Conservation (phyloP, 805 yeast species). For the Ogataea glucozyma region DNA sequence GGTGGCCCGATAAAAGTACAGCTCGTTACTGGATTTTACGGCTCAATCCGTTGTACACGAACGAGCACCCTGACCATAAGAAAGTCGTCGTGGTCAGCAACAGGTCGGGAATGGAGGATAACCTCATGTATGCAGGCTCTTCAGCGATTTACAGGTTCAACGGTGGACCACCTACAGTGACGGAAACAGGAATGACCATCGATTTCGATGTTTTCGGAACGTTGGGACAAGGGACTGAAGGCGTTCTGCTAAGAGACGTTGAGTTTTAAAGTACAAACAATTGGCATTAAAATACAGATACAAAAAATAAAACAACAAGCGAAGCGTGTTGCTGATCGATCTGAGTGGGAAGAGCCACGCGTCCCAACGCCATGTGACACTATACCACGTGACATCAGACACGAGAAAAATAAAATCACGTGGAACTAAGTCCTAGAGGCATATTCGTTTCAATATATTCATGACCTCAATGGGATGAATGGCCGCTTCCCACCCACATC, state of each 20-base stretch:
- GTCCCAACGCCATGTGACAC: no score
- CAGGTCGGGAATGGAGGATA: slow-evolving; percentile 76
- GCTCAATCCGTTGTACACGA: slow-evolving; percentile 37
- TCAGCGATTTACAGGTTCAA: slow-evolving; percentile 57
- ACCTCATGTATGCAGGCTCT: slow-evolving; percentile 68
- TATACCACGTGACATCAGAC: no score
- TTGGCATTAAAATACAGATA: slow-evolving; percentile 7
- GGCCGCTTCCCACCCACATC: no score
- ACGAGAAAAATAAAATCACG: no score
- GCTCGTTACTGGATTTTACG: slow-evolving; percentile 69
- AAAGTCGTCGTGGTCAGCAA: slow-evolving; percentile 58
- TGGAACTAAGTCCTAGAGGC: no score
- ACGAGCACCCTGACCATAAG: slow-evolving; percentile 18
- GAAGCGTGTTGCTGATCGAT: no score
- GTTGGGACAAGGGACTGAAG: slow-evolving; percentile 66
- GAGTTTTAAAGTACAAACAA: slow-evolving; percentile 33
- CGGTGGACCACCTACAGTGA: slow-evolving; percentile 34
- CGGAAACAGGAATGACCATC: slow-evolving; percentile 27
- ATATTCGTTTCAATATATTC: no score
- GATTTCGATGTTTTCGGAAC: slow-evolving; percentile 57
- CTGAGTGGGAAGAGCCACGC: no score
- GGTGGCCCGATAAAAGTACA: slow-evolving; percentile 28
- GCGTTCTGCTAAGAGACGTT: slow-evolving; percentile 60
- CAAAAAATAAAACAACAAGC: slow-evolving; percentile 8
- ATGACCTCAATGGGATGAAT: no score